These are phyloP conservation scores for Magnaporthiopsis incrustans DNA, from an alignment of 2,329 filamentous ascomycete species.

Conservation along the genomic window DNA sequence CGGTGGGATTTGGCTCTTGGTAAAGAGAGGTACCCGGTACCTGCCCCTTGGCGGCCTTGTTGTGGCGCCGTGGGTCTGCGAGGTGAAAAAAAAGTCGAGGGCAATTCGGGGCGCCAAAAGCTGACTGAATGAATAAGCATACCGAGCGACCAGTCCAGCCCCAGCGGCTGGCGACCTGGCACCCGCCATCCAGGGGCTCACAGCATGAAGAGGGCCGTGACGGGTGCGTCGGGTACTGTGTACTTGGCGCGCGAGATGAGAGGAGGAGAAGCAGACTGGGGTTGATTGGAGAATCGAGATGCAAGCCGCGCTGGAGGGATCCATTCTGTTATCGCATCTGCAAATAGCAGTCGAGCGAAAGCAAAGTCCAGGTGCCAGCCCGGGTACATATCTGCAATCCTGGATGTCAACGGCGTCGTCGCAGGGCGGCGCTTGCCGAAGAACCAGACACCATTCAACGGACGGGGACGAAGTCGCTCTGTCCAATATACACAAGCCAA, in stretches of 20 bases:
- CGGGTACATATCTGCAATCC: not conserved
- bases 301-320: not conserved
- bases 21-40: not conserved
- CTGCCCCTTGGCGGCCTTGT: not conserved
- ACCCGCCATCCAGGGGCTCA: not conserved
- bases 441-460: not conserved
- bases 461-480: no score
- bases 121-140: not conserved
- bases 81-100: not conserved
- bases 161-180: not conserved
- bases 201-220: not conserved
- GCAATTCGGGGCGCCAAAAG: not conserved
- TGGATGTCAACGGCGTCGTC: not conserved
- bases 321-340: not conserved
- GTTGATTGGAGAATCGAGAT: not conserved
- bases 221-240: not conserved
- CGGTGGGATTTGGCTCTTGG: not conserved
- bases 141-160: not conserved
- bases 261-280: not conserved
- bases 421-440: not conserved
- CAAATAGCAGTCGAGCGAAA: not conserved
- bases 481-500: not conserved
- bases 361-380: not conserved
- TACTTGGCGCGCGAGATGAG: not conserved
- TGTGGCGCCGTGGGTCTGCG: not conserved